Conservation (phyloP, 768 basidiomycete species). For the Suillus decipiens region DNA sequence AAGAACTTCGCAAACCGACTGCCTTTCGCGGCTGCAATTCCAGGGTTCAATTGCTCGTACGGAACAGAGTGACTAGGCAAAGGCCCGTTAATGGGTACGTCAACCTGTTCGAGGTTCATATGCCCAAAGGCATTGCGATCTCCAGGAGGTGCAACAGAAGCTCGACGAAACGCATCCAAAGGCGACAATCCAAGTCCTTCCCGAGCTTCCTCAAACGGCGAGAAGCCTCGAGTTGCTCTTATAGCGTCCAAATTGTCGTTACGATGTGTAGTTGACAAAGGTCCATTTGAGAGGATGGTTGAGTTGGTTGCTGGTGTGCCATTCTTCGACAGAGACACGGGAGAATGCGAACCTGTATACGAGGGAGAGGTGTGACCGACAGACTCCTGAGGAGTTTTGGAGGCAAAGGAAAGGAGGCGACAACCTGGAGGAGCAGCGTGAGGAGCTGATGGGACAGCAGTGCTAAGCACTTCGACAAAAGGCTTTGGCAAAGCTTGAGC, state of each 20-base stretch:
- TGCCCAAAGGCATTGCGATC: constrained; percentile 27
- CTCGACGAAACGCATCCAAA: constrained; percentile 24
- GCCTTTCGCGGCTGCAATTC: constrained; percentile 61
- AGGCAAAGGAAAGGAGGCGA: constrained; percentile 43
- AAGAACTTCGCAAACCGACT: constrained; percentile 90
- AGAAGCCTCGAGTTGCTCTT: constrained; percentile 41
- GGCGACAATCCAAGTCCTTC: constrained; percentile 15
- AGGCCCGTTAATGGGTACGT: constrained; percentile 22
- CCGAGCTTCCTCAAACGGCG: constrained; percentile 55
- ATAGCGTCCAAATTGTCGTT: constrained; percentile 15
- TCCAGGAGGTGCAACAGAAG: constrained; percentile 16
- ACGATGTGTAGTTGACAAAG: neutral
- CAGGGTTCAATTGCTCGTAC: constrained; percentile 38
- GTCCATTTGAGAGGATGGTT: constrained; percentile 7
- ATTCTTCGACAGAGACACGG: constrained; percentile 26
- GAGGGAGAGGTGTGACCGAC: constrained; percentile 19
- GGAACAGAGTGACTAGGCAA: constrained; percentile 18
- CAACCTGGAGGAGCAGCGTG: constrained; percentile 45
- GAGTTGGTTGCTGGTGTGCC: constrained; percentile 10
- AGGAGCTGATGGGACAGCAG: constrained; percentile 30
- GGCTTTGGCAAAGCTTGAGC: constrained; percentile 19
- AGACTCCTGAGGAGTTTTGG: constrained; percentile 27
- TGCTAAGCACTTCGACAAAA: constrained; percentile 43
- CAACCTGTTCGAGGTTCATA: constrained; percentile 21
- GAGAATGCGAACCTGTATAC: constrained; percentile 24